Evolutionary conservation across 805 yeast genomes (phyloP).

Genomic region (Sungouiozyma ichnusensis): DNA sequence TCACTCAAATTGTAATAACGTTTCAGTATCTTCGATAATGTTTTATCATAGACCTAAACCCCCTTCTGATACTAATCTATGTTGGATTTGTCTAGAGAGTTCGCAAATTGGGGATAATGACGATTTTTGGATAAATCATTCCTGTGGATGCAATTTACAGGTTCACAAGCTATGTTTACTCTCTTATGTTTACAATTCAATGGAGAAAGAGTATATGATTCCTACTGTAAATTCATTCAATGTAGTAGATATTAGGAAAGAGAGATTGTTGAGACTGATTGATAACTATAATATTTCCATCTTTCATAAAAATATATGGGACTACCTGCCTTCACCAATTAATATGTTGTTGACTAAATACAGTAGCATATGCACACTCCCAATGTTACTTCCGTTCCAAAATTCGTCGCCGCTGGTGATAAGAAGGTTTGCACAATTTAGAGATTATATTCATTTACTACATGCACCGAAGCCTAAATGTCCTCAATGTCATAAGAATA

Average conservation of each 20-base stretch:
- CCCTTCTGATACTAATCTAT: constrained; percentile 6
- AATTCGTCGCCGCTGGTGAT: neutral
- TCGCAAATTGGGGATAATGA: constrained; percentile 6
- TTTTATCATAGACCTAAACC: neutral
- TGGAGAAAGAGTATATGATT: neutral
- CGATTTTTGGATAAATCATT: constrained; percentile 18
- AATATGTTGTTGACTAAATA: neutral
- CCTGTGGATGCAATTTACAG: constrained; percentile 26
- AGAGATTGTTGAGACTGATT: neutral
- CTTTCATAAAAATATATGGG: neutral
- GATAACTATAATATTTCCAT: neutral
- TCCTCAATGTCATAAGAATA: constrained; percentile 10
- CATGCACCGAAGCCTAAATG: constrained; percentile 2
- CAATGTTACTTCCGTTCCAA: neutral
- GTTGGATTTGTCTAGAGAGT: constrained; percentile 27
- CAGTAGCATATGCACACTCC: neutral
- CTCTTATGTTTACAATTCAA: constrained; percentile 13
- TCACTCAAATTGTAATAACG: too few species aligned
- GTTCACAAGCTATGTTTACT: constrained; percentile 22
- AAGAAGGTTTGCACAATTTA: neutral
- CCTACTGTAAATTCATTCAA: neutral
- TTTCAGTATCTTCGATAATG: too few species aligned
- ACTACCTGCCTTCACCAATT: neutral
- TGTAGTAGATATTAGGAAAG: neutral
- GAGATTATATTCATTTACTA: neutral